Percentiles rank a stretch among this genome's conserved stretches.
Conservation (phyloP, 352 stramenopile species). For the Phytophthora nicotianae region DNA sequence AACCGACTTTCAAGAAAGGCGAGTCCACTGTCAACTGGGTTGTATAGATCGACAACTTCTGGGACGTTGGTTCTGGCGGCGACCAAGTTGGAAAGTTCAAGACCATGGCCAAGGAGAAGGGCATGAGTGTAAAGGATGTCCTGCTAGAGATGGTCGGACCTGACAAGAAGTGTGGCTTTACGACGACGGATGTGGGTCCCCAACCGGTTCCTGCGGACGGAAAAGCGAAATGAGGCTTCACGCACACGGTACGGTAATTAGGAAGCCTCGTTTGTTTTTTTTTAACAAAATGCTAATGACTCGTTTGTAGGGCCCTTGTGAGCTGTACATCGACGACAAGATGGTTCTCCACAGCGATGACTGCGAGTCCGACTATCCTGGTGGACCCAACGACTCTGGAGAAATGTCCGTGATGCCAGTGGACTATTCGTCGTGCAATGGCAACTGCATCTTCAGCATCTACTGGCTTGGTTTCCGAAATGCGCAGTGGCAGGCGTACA, state of each 20-base stretch:
- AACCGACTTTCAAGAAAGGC: constrained; percentile 19
- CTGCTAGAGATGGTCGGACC: constrained; percentile 33
- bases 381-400: constrained; percentile 17
- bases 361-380: constrained; percentile 39
- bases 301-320: constrained; percentile 31
- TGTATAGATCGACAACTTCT: constrained; percentile 31
- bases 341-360: constrained; percentile 41
- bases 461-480: constrained; percentile 9
- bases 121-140: constrained; percentile 34
- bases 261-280: background rate
- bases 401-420: constrained; percentile 34
- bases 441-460: constrained; percentile 24
- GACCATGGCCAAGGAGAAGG: constrained; percentile 31
- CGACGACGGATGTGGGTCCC: constrained; percentile 21
- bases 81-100: constrained; percentile 37
- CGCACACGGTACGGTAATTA: constrained; percentile 13
- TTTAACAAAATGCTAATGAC: background rate
- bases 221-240: constrained; percentile 36
- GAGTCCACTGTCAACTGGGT: constrained; percentile 21
- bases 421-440: constrained; percentile 45
- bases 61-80: constrained; percentile 30
- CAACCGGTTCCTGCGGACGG: constrained; percentile 39
- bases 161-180: constrained; percentile 42
- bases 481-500: background rate
- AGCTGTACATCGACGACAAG: constrained; percentile 51